A percentile compares a stretch with the other conserved stretches of the same genome.
Evolutionary conservation across 768 basidiomycete genomes (phyloP).

Genomic region (Rhodosporidiobolus odoratus): DNA sequence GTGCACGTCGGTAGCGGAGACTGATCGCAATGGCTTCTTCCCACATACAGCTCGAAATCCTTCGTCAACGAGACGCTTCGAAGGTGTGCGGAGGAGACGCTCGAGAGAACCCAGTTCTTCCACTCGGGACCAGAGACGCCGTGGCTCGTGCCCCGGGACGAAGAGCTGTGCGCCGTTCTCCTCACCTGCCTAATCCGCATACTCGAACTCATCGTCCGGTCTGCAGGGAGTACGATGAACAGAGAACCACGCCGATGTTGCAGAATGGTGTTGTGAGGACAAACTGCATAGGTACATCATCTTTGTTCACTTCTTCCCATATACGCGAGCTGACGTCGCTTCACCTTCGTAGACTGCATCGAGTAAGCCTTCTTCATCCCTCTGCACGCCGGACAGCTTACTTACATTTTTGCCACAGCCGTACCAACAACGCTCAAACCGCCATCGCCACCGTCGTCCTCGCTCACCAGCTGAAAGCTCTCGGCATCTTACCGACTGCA

Average conservation of each 20-base stretch:
- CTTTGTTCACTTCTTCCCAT: background rate
- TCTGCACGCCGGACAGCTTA: background rate
- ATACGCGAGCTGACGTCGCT: no score
- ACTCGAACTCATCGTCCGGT: background rate
- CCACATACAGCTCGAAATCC: no score
- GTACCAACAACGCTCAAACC: slow-evolving; percentile 94
- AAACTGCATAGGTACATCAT: slow-evolving; percentile 66
- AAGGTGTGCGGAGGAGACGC: slow-evolving; percentile 87
- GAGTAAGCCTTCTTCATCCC: slow-evolving; percentile 18
- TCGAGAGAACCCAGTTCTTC: slow-evolving; percentile 88
- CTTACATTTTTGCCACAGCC: slow-evolving; percentile 40
- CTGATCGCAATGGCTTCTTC: no score
- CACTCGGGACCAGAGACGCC: slow-evolving; percentile 86
- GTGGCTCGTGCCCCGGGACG: slow-evolving; percentile 38
- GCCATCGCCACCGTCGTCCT: slow-evolving; percentile 91
- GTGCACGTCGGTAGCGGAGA: no score
- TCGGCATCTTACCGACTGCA: slow-evolving; percentile 80
- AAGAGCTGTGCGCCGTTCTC: background rate
- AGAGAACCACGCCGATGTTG: slow-evolving; percentile 53
- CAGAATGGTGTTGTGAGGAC: slow-evolving; percentile 89
- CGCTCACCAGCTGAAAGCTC: slow-evolving; percentile 89
- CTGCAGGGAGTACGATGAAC: background rate
- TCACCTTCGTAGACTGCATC: slow-evolving; percentile 61
- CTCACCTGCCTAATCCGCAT: background rate
- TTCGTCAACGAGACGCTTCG: slow-evolving; percentile 68